Base-by-base conservation (phyloP, 345 rosid genomes). In the Eucalyptus pauciflora region DNA sequence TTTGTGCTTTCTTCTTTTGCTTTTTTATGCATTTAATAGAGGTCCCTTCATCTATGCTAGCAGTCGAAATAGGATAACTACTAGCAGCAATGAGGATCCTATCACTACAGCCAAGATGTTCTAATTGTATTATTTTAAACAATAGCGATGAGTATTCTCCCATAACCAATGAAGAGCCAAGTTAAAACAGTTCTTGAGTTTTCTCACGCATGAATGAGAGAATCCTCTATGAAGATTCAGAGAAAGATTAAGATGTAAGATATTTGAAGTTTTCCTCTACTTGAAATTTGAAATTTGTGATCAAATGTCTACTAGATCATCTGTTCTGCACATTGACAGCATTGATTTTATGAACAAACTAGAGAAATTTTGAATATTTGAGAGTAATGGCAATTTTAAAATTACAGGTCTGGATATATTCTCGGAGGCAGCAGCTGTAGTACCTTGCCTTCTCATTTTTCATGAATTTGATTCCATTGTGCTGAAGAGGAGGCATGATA, bases 381-480 rank as follows among this genome's bases (percentile, higher is more conserved):
- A 60, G 31, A 11, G 14, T 60, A 12, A 27, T 13, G 31, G 8
- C 67, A 25, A 25, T 25, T 60, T 4, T 22, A 56, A 56, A 56
- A 22, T 7, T 22, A 22, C 1, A 7, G 2, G 62, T 56, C 1
- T 22, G 29, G 62, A 56, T 22, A 9, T 4, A 56, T 56, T 56
- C 27, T 56, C 27, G 4, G 0, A 60, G 67, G 99, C 97, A 89
- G 95, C 97, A 50, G 97, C 97, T 12, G 87, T 50, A 50, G 37
- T 9, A 83, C 20, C 99, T 56, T 56, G 62, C 91, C 92, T 97
- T 87, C 96, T 97, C 87, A 95, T 95, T 91, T 97, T 96, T n/a
- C 98, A 97, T 93, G 99, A 96, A 93, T 97, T 97, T 49, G 99
- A 96, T 92, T 96, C 99, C 52, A 97, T 96, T 91, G 98, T 98